Conservation (phyloP, 257 asterid species). For the Plantago elongata region DNA sequence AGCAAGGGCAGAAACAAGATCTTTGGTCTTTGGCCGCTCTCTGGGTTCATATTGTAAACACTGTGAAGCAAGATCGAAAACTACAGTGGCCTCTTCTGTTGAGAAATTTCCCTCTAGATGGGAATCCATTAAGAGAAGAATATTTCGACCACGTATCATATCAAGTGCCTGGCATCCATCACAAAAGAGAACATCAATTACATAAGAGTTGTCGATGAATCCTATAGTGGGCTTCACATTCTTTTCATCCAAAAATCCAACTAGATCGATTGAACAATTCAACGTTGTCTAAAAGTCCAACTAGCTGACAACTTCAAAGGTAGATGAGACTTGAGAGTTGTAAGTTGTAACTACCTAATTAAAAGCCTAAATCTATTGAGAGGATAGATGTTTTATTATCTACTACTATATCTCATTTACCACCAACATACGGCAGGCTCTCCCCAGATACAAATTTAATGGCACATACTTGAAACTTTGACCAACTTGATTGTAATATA, state of each 20-base stretch:
- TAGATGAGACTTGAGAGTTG: too few relatives aligned
- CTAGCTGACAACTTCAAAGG: too few relatives aligned
- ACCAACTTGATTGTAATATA: too few relatives aligned
- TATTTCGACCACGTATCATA: conserved; percentile 90
- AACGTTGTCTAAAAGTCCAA: too few relatives aligned
- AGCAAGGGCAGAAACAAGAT: conserved; percentile 73
- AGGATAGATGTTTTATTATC: too few relatives aligned
- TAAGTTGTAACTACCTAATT: too few relatives aligned
- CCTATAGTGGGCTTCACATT: not conserved
- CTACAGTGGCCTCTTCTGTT: conserved; percentile 87
- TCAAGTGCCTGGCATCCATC: conserved; percentile 72
- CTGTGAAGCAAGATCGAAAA: conserved; percentile 91
- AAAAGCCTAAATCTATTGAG: too few relatives aligned
- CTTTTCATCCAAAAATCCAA: not conserved
- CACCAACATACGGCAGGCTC: too few relatives aligned
- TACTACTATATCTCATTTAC: too few relatives aligned
- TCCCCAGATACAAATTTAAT: too few relatives aligned
- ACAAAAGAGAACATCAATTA: conserved; percentile 4
- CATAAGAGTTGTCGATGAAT: conserved; percentile 12
- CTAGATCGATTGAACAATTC: too few relatives aligned
- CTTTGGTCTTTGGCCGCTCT: conserved; percentile 89
- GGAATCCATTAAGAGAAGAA: conserved; percentile 87
- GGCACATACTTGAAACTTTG: too few relatives aligned
- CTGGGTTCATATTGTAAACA: conserved; percentile 95
- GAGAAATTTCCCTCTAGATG: conserved; percentile 93